Evolutionary conservation across 768 basidiomycete genomes (phyloP).

Genomic region (Amanita molliuscula): DNA sequence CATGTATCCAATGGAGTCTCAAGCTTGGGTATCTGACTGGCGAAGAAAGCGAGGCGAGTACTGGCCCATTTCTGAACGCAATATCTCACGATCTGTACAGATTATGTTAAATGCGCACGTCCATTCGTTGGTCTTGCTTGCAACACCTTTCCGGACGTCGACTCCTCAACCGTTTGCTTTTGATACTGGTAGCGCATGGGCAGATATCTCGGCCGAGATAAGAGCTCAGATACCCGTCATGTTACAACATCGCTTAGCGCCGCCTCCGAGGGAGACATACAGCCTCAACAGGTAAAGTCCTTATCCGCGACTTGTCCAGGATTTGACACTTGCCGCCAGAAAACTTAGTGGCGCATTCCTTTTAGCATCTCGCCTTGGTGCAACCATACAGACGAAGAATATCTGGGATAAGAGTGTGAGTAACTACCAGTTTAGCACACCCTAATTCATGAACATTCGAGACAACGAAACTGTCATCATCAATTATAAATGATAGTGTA

Average conservation of each 20-base stretch:
- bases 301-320: background rate
- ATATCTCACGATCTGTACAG: conserved; percentile 23
- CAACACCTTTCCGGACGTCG: conserved; percentile 66
- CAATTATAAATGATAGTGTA: background rate
- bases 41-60: conserved; percentile 64
- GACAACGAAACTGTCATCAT: background rate
- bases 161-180: conserved; percentile 74
- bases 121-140: conserved; percentile 73
- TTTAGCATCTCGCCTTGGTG: conserved; percentile 64
- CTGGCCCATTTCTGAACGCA: background rate
- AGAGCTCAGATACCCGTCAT: conserved; percentile 81
- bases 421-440: conserved; percentile 23
- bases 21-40: conserved; percentile 87
- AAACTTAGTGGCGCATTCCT: conserved; percentile 80
- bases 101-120: conserved; percentile 83
- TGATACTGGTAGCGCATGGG: conserved; percentile 53
- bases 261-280: conserved; percentile 92
- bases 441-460: background rate
- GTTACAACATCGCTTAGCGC: conserved; percentile 80
- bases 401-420: conserved; percentile 68
- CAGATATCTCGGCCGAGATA: conserved; percentile 66
- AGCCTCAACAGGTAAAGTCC: conserved; percentile 67
- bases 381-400: conserved; percentile 58
- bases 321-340: conserved; percentile 21
- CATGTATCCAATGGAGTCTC: conserved; percentile 64